Base-by-base conservation (phyloP, 2,329 filamentous ascomycete genomes). In the Colletotrichum paranaense region DNA sequence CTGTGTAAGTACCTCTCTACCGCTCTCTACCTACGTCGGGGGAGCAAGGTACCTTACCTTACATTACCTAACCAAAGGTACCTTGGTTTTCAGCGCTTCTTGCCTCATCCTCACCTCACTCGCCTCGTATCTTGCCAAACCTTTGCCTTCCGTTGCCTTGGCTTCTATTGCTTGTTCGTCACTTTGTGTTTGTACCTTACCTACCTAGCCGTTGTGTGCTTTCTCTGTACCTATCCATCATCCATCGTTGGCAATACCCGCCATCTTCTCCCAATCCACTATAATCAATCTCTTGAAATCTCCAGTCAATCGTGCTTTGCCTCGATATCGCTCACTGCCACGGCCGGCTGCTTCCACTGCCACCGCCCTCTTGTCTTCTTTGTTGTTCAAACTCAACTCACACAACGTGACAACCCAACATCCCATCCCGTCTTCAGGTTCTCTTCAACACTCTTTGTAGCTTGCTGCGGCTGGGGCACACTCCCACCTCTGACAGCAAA, bases 281-380 rank as follows among this genome's bases (percentile, higher is more conserved):
- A 30, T 38, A 58, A 64, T 57, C 57, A 35, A 19, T 67, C 53
- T 58, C 63, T 64, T 60, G 65, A 72, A 72, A 52, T 65, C 53
- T 68, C 69, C 42, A 42, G 12, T 16, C 12, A 6, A 42, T 62
- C 57, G 59, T 49, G 35, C 59, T 69, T 49, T 69, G 66, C 58
- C 56, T 42, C 53, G 32, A 55, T 26, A n/a, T 49, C 52, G 46
- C 24, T 60, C 30, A 38, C 42, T 49, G 42, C 42, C 42, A 49
- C 42, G 16, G 19, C 42, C 42, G 19, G 42, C 42, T 19, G 52
- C 64, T 55, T 30, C 32, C 30, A 49, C 49, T 65, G 22, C 62
- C 52, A 28, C 52, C 22, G 8, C 35, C 56, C 35, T n/a, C 26
- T 42, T 30, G 30, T 5, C 28, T 26, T 49, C 68, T 62, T 65